Evolutionary conservation across 441 rosid species (phyloP), one percentile per base, ranked within the genome.

Genomic region (Croton laevigatus): DNA sequence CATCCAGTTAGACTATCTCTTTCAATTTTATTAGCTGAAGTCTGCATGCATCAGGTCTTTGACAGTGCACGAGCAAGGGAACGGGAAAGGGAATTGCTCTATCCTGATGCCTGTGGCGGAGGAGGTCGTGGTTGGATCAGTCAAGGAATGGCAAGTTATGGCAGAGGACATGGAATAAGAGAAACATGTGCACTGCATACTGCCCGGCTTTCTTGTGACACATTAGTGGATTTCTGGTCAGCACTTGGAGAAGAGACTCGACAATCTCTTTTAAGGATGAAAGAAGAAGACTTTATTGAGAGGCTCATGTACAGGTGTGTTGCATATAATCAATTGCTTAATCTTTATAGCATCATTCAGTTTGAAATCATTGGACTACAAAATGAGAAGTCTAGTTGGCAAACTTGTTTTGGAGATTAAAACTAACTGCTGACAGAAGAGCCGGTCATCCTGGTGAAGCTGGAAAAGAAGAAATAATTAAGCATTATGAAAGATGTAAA

Each of bases 41-140:
- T 76, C 76, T 68, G 49, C 71, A 62, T 69, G 68, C 70, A 75
- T 74, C 88, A 94, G 97, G 98, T 94, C 37, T 94, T 94, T 74
- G 96, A 94, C 73, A 87, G 97, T 82, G 97, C 97, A 48, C 89
- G 89, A 72, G 91, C 92, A 70, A 87, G 97, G 75, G 98, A 92
- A 74, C 81, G 93, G 71, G 96, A 91, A 63, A 88, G 97, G 49
- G 97, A 90, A 78, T 72, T 91, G 81, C 96, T 88, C 59, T 92
- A 92, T 84, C 97, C 99, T 34, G 98, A 92, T 89, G 98, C 97
- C 45, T 92, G 99, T 75, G 98, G 99, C 63, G 98, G 96, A 54
- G 98, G 91, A 81, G 97, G 94, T 63, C 89, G 95, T 63, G 98
- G 95, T 64, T 94, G 98, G 97, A 90, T 94, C 71, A 92, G 97